phyloP scores from a whole-genome alignment of 2,329 filamentous ascomycete genomes.

The Bipolaris gigantea region DNA sequence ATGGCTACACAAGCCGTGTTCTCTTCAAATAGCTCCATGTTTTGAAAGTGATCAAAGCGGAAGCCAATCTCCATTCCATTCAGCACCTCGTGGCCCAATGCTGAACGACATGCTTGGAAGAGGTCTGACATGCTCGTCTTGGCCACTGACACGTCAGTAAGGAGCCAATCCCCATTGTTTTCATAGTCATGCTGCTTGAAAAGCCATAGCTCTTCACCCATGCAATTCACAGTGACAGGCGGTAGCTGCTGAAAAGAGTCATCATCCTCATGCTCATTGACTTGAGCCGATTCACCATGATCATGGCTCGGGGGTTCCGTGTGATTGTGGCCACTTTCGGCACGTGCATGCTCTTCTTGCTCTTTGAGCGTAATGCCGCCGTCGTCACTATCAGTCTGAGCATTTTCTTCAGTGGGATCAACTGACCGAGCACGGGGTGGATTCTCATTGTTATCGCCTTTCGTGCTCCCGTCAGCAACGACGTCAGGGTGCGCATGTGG shows the following conservation, averaged over 20 bases:
- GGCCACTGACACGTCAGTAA: slow-evolving; percentile 30
- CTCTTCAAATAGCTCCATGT: slow-evolving; percentile 38
- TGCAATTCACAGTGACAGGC: slow-evolving; percentile 35
- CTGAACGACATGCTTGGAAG: slow-evolving; percentile 58
- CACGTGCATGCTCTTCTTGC: slow-evolving; percentile 8
- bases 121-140: slow-evolving; percentile 52
- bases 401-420: slow-evolving; percentile 3
- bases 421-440: neutral
- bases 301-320: slow-evolving; percentile 15
- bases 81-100: slow-evolving; percentile 58
- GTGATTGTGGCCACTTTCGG: slow-evolving; percentile 5
- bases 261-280: slow-evolving; percentile 11
- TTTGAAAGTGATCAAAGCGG: slow-evolving; percentile 45
- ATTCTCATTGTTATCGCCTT: neutral
- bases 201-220: slow-evolving; percentile 35
- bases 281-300: slow-evolving; percentile 11
- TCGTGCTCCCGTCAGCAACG: neutral
- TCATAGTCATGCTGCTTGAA: slow-evolving; percentile 38
- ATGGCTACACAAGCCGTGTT: slow-evolving; percentile 35
- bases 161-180: slow-evolving; percentile 35
- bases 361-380: slow-evolving; percentile 20
- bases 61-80: slow-evolving; percentile 57
- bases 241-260: slow-evolving; percentile 16
- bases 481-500: neutral
- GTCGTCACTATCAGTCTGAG: slow-evolving; percentile 14